phyloP scores from a whole-genome alignment of 2,329 filamentous ascomycete genomes.

The Tolypocladium endophyticum region DNA sequence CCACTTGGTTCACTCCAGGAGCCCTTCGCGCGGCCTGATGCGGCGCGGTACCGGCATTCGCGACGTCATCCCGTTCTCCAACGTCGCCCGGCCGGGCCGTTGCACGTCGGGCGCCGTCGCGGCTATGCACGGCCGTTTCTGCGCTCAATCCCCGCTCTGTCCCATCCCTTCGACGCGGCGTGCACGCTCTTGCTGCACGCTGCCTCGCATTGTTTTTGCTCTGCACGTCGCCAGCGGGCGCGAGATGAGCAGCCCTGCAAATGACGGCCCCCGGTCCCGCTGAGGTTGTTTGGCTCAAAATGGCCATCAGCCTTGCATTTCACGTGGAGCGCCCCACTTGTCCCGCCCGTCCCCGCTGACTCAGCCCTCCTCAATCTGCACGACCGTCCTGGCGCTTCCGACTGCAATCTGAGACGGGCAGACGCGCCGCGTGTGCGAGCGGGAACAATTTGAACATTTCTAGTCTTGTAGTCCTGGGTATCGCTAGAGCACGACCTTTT shows the following conservation, averaged over 20 bases:
- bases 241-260: background rate
- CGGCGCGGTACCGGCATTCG: background rate
- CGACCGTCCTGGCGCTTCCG: background rate
- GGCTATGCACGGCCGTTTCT: background rate
- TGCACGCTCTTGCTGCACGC: background rate
- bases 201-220: background rate
- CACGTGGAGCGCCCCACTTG: conserved; percentile 17
- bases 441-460: background rate
- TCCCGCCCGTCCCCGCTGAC: conserved; percentile 10
- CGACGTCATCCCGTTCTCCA: background rate
- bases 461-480: conserved; percentile 10
- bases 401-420: background rate
- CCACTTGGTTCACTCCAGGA: background rate
- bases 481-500: conserved; percentile 3
- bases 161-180: background rate
- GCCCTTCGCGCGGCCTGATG: background rate
- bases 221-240: background rate
- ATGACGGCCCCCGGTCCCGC: background rate
- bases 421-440: background rate
- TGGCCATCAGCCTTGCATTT: conserved; percentile 16
- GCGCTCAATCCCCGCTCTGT: background rate
- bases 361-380: conserved; percentile 8
- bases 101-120: background rate
- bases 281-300: conserved; percentile 10
- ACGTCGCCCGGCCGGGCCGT: background rate